Evolutionary conservation across 441 rosid species (phyloP).

Genomic region (Sinapis alba): DNA sequence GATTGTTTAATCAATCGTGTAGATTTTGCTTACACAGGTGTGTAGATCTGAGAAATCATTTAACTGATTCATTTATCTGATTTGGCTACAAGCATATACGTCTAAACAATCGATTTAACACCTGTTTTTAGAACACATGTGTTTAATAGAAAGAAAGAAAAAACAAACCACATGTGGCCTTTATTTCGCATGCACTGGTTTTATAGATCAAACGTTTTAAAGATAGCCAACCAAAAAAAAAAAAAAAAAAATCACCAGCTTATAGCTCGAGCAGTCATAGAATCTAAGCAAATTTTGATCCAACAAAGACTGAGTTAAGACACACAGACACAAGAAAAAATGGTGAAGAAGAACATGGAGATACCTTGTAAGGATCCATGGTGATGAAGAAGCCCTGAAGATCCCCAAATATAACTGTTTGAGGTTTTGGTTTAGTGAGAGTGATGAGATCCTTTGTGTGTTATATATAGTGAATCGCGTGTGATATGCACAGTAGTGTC

Average conservation of each 20-base stretch:
- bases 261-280: too few relatives aligned
- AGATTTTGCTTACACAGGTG: constrained; percentile 4
- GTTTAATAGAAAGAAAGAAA: constrained; percentile 1
- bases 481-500: constrained; percentile 10
- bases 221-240: too few relatives aligned
- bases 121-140: background rate
- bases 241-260: too few relatives aligned
- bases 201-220: too few relatives aligned
- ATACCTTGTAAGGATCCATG: constrained; percentile 89
- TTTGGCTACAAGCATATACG: constrained; percentile 12
- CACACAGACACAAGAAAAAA: background rate
- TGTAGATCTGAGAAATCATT: constrained; percentile 7
- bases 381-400: constrained; percentile 25
- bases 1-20: background rate
- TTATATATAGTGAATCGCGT: constrained; percentile 32
- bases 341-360: background rate
- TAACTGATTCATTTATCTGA: background rate
- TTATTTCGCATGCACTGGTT: constrained; percentile 15
- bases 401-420: constrained; percentile 15
- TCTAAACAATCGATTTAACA: background rate
- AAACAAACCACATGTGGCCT: constrained; percentile 15
- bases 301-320: background rate
- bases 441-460: constrained; percentile 15
- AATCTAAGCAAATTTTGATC: too few relatives aligned
- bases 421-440: constrained; percentile 25